Base-by-base conservation (phyloP, 2,329 filamentous ascomycete species). In the Beauveria rudraprayagi region DNA sequence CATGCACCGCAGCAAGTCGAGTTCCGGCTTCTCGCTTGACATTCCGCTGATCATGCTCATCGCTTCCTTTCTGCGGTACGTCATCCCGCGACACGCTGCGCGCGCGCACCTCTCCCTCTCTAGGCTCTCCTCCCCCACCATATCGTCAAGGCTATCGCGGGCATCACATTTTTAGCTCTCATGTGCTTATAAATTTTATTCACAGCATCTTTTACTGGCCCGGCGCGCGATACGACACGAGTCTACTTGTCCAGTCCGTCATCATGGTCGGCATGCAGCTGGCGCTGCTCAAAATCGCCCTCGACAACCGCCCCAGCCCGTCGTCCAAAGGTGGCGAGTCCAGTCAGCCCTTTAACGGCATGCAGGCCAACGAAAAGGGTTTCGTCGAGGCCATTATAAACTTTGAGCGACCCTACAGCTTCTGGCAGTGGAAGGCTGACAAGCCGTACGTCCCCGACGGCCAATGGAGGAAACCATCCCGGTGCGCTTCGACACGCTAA, bases 401-500 rank as follows among this genome's bases (percentile, higher is more conserved):
- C 10, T 68, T 68, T n/a, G 78, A 77, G 63, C 78, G 90, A 26
- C 90, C 90, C 0, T 92, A 86, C 70, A 83, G 86, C 68, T 93
- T 93, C 72, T 93, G 90, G 90, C 89, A 90, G 73, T 93, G 90
- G 90, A 81, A 85, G 61, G 84, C 83, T 22, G 80, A 85, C 6
- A 86, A 85, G 67, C 88, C 89, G 76, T 87, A 71, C 63, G 82
- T 78, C 41, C 16, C 48, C 22, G 22, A 22, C 47, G 30, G 14
- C 40, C 43, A 26, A 28, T 26, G 50, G 22, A 10, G 28, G 17
- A 10, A 10, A 40, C 24, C 46, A 26, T 34, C 28, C 30, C 28
- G 17, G 11, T 26, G 28, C 52, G 40, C 19, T 16, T 24, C 41
- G n/a, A 63, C 65, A 66, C 56, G 26, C 61, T 61, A 61, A 61